These are phyloP conservation scores for Mycena latifolia DNA, from an alignment of 768 basidiomycete species.

Conservation along the genomic window DNA sequence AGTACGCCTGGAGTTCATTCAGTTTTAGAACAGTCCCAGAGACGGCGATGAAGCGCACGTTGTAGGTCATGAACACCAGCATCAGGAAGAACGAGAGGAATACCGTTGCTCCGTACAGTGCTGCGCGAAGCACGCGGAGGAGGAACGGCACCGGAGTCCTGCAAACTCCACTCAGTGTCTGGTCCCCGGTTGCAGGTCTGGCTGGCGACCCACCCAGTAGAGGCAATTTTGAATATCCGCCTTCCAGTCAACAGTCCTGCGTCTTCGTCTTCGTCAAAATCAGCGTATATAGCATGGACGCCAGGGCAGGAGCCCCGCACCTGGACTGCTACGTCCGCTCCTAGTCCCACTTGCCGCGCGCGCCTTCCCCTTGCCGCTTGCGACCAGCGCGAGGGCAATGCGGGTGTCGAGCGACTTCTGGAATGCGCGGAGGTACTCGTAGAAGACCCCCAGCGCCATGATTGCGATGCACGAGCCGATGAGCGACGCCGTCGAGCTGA, in stretches of 20 bases:
- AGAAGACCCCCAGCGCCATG: conserved; percentile 76
- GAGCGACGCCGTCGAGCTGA: conserved; percentile 68
- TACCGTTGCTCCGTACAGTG: conserved; percentile 80
- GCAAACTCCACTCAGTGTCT: not conserved
- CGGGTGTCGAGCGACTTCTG: conserved; percentile 69
- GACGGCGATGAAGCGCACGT: conserved; percentile 62
- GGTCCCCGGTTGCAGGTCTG: not conserved
- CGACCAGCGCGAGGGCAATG: conserved; percentile 63
- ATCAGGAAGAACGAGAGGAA: conserved; percentile 92
- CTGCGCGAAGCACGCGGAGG: conserved; percentile 70
- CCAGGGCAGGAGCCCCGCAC: conserved; percentile 39
- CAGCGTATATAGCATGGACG: conserved; percentile 32
- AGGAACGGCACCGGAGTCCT: conserved; percentile 65
- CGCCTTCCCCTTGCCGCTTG: conserved; percentile 62
- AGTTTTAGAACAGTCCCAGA: not conserved
- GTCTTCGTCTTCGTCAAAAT: conserved; percentile 57
- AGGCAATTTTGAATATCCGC: conserved; percentile 49
- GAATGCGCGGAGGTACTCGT: conserved; percentile 82
- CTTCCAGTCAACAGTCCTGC: conserved; percentile 65
- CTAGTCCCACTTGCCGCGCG: conserved; percentile 40
- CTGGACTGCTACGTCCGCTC: conserved; percentile 41
- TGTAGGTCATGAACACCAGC: conserved; percentile 98
- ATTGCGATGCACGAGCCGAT: conserved; percentile 75
- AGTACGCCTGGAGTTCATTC: conserved; percentile 73
- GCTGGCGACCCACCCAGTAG: conserved; percentile 56